Conservation (phyloP, 768 basidiomycete species). For the Naganishia kalamii region DNA sequence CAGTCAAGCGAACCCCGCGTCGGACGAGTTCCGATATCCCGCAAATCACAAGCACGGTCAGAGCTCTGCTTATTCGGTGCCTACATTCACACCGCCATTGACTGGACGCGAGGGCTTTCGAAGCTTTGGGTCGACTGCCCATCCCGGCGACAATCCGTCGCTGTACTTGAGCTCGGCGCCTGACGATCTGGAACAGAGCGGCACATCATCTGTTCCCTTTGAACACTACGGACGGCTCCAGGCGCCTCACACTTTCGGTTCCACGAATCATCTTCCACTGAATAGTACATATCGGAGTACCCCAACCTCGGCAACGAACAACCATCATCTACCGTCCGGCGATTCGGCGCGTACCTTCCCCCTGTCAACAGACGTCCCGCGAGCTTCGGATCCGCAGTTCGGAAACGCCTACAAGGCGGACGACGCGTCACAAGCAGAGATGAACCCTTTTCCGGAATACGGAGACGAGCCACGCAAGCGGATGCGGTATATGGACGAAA, state of each 20-base stretch:
- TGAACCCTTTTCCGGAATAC: constrained; percentile 8
- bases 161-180: neutral
- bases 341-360: neutral
- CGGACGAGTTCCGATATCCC: neutral
- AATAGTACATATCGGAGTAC: neutral
- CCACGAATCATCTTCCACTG: neutral
- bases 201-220: neutral
- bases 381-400: too few relatives aligned
- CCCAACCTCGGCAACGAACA: neutral
- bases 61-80: neutral
- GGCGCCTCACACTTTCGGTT: neutral
- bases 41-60: constrained; percentile 1
- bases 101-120: constrained; percentile 12
- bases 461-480: constrained; percentile 1
- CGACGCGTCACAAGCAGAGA: neutral
- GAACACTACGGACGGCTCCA: neutral
- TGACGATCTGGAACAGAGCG: neutral
- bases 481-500: constrained; percentile 7
- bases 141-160: neutral
- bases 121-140: neutral
- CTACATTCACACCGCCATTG: constrained; percentile 7
- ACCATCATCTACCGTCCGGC: neutral
- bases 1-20: neutral
- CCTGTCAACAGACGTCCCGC: neutral
- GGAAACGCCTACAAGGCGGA: neutral